Evolutionary conservation across 106 monocot genomes (phyloP), one percentile per base, ranked within the genome.

Genomic region (Dendrobium catenatum): DNA sequence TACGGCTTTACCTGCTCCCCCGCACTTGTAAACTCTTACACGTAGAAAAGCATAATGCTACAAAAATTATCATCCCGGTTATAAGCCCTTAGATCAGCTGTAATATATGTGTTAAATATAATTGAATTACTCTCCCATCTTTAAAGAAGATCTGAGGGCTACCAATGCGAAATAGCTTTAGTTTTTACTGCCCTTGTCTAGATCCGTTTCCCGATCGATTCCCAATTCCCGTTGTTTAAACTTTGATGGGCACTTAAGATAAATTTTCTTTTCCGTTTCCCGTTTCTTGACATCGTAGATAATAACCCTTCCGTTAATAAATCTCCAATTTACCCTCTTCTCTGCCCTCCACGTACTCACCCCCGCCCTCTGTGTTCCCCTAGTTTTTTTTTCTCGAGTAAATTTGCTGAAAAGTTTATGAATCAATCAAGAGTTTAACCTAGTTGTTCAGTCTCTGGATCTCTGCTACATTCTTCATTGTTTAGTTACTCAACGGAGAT

Each of bases 321-420:
- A 76, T 44, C 19, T 31, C 74, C 17, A 75, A 42, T 75, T 75
- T 75, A 44, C 41, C 74, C 74, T 75, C 74, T 1, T 75, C 8
- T 42, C 1, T 43, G 20, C 44, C 43, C 43, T n/a, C 42, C 7
- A 15, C 41, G 20, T 9, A 5, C 18, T 20, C 43, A 20, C 43
- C 20, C 31, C 42, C 74, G 42, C 4, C 6, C 3, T 44, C 18
- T 8, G 43, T 6, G 74, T 74, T 74, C 43, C 1, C 0, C 74
- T 7, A 43, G 44, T 19, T 43, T n/a, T 20, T 29, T 20, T 19
- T 8, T 19, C n/a, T 2, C 3, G 15, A 66, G 64, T 5, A 66
- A 26, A 24, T 5, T 26, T 66, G 22, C 43, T 20, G 16, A 20
- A 44, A 42, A 44, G 48, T 17, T 24, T 76, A 29, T 11, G 27